phyloP scores from a whole-genome alignment of 148 eudicot genomes.

The Rhododendron griersonianum region DNA sequence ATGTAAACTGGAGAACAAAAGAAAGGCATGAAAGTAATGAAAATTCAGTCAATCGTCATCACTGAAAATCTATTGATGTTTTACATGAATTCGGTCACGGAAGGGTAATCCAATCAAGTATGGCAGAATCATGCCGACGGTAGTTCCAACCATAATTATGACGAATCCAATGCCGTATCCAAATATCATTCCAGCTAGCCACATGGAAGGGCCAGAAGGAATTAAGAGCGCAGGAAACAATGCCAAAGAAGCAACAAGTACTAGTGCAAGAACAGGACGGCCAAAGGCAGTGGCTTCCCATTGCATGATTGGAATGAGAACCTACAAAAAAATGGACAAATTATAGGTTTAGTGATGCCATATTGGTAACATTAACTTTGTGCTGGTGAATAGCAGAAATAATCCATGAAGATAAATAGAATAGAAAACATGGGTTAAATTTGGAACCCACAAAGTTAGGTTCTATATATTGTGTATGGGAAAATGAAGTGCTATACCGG shows the following conservation, averaged over 20 bases:
- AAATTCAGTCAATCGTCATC: neutral
- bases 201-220: constrained; percentile 95
- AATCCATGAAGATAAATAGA: neutral
- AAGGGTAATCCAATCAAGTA: constrained; percentile 66
- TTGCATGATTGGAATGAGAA: constrained; percentile 73
- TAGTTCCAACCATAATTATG: constrained; percentile 89
- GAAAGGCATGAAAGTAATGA: neutral
- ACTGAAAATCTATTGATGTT: constrained; percentile 2
- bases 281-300: constrained; percentile 96
- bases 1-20: neutral
- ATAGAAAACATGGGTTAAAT: neutral
- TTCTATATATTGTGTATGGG: neutral
- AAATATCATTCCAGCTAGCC: constrained; percentile 96
- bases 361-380: neutral
- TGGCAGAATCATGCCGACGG: constrained; percentile 83
- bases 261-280: constrained; percentile 80
- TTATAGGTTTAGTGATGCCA: constrained; percentile 5
- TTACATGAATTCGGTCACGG: constrained; percentile 81
- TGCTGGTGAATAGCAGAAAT: neutral
- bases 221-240: constrained; percentile 77
- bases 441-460: neutral
- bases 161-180: constrained; percentile 90
- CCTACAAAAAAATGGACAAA: constrained; percentile 32
- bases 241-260: constrained; percentile 78
- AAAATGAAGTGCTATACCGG: neutral